Conservation (phyloP, 768 basidiomycete species). For the Phanerochaete sordida region DNA sequence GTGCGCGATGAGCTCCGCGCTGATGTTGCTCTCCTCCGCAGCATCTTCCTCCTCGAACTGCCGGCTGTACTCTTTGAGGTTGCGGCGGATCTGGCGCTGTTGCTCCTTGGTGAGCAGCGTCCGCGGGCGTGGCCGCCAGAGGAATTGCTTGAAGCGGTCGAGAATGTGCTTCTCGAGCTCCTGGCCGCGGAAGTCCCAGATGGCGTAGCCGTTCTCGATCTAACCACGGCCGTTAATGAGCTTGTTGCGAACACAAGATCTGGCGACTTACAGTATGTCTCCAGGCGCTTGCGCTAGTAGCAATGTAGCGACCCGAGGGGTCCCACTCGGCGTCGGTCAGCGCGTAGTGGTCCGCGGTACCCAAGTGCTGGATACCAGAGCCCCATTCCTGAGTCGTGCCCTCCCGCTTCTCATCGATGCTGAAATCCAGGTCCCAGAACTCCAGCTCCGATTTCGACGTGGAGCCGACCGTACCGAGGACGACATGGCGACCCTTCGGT, state of each 20-base stretch:
- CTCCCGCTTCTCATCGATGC: slow-evolving; percentile 51
- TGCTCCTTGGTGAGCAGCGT: slow-evolving; percentile 85
- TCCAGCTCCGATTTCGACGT: slow-evolving; percentile 95
- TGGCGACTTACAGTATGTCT: slow-evolving; percentile 70
- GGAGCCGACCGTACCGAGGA: slow-evolving; percentile 93
- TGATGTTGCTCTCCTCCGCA: slow-evolving; percentile 90
- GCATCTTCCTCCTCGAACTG: slow-evolving; percentile 97
- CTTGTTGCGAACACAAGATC: not conserved
- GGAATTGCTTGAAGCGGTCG: slow-evolving; percentile 97
- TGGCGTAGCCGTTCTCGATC: slow-evolving; percentile 94
- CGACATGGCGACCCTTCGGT: slow-evolving; percentile 91
- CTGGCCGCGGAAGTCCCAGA: slow-evolving; percentile 99
- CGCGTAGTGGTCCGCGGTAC: slow-evolving; percentile 91
- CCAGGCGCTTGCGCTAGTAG: slow-evolving; percentile 94
- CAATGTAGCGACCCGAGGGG: slow-evolving; percentile 89
- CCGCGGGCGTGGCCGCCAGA: slow-evolving; percentile 96
- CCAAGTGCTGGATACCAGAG: slow-evolving; percentile 79
- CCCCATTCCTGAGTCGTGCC: slow-evolving; percentile 66
- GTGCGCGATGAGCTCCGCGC: slow-evolving; percentile 87
- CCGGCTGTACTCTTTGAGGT: slow-evolving; percentile 87
- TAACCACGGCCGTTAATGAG: slow-evolving; percentile 28
- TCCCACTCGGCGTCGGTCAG: slow-evolving; percentile 99
- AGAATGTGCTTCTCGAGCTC: slow-evolving; percentile 84
- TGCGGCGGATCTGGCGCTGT: slow-evolving; percentile 81
- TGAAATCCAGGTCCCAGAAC: slow-evolving; percentile 98